Evolutionary conservation across 331 rosid species (phyloP).

Genomic region (Erythrophleum ivorense): DNA sequence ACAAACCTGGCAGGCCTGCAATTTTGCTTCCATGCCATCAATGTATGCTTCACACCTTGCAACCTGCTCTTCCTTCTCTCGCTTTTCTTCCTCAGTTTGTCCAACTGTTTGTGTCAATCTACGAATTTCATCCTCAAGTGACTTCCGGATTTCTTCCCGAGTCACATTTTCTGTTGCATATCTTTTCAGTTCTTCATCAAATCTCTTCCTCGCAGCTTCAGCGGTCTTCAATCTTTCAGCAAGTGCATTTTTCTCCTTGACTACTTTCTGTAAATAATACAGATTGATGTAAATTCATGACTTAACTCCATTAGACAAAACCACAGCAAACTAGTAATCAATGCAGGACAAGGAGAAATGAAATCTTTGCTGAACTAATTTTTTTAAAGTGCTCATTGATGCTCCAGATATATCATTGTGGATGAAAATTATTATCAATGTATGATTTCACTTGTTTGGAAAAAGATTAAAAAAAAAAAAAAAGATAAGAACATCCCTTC

Average conservation of each 20-base stretch:
- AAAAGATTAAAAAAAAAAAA: background rate
- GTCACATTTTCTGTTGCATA: slow-evolving; percentile 92
- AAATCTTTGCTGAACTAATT: slow-evolving; percentile 15
- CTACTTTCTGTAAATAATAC: slow-evolving; percentile 70
- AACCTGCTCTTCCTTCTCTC: slow-evolving; percentile 97
- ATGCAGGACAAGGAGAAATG: slow-evolving; percentile 11
- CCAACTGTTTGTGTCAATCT: slow-evolving; percentile 94
- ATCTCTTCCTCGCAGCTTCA: slow-evolving; percentile 92
- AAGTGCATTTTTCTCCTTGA: slow-evolving; percentile 94
- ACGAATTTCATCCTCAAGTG: slow-evolving; percentile 96
- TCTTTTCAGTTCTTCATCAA: slow-evolving; percentile 94
- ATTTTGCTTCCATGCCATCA: slow-evolving; percentile 97
- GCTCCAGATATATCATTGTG: slow-evolving; percentile 16
- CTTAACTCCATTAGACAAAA: slow-evolving; percentile 20
- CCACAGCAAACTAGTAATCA: slow-evolving; percentile 28
- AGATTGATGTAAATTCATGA: slow-evolving; percentile 32
- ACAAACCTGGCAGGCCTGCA: slow-evolving; percentile 96
- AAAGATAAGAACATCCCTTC: too few relatives aligned
- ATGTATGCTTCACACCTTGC: slow-evolving; percentile 95
- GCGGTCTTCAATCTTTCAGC: slow-evolving; percentile 94
- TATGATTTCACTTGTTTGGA: background rate
- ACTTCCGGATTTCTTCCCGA: slow-evolving; percentile 90
- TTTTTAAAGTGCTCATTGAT: slow-evolving; percentile 16
- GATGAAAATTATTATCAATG: background rate
- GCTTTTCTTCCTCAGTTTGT: slow-evolving; percentile 93